Percentiles rank a stretch among this genome's conserved stretches.
phyloP scores from a whole-genome alignment of 768 basidiomycete species.

The Mycena chlorophos region DNA sequence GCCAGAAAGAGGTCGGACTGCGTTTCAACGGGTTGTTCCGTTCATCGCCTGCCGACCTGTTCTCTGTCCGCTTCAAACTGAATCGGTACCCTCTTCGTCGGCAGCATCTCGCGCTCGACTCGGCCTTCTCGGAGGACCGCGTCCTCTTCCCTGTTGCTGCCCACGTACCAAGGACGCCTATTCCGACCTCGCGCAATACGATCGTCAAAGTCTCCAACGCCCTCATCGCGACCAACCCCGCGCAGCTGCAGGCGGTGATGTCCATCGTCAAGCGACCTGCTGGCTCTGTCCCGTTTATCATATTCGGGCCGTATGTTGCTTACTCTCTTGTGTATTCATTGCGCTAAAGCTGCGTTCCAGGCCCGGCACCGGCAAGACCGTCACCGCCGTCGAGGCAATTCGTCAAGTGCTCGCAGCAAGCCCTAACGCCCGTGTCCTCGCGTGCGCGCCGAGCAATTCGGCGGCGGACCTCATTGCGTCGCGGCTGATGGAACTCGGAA shows the following conservation, averaged over 20 bases:
- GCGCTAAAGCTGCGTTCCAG: constrained; percentile 27
- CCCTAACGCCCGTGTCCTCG: constrained; percentile 48
- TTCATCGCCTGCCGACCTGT: constrained; percentile 36
- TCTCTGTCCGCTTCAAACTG: constrained; percentile 56
- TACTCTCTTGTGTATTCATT: not conserved
- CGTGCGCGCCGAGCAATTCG: constrained; percentile 65
- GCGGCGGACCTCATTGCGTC: constrained; percentile 61
- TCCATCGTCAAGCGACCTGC: constrained; percentile 44
- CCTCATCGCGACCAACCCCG: constrained; percentile 44
- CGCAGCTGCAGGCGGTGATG: constrained; percentile 50
- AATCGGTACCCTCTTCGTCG: constrained; percentile 56
- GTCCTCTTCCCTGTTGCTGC: constrained; percentile 48
- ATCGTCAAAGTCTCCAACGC: constrained; percentile 38
- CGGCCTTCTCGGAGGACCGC: constrained; percentile 43
- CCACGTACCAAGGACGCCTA: constrained; percentile 27
- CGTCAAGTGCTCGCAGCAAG: constrained; percentile 45
- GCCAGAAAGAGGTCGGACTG: constrained; percentile 50
- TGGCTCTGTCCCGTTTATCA: constrained; percentile 55
- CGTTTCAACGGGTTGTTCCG: constrained; percentile 49
- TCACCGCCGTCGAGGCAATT: constrained; percentile 62
- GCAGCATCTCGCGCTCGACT: constrained; percentile 59
- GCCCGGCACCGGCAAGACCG: constrained; percentile 68
- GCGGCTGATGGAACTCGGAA: constrained; percentile 37
- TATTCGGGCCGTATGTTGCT: constrained; percentile 60
- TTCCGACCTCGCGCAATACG: constrained; percentile 16